phyloP scores from a whole-genome alignment of 2,329 filamentous ascomycete genomes.

The Cordyceps cicadae region DNA sequence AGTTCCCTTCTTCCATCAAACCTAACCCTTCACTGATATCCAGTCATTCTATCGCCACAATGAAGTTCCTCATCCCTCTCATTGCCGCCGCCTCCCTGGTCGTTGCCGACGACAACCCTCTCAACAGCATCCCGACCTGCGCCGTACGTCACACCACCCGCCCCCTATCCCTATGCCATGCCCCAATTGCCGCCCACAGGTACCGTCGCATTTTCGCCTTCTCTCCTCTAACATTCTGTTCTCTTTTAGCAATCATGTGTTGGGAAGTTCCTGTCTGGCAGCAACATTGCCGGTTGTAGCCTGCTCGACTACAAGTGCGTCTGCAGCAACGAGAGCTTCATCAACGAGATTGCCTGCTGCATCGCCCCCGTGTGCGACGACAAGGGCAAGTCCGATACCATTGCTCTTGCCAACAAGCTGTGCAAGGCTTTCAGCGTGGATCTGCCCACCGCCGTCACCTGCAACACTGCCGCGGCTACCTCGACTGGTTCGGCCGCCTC shows the following conservation, averaged over 20 bases:
- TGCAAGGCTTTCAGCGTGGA: constrained; percentile 29
- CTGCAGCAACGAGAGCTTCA: constrained; percentile 33
- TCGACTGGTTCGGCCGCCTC: not conserved
- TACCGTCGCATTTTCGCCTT: not conserved
- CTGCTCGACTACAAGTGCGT: constrained; percentile 32
- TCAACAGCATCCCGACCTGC: constrained; percentile 27
- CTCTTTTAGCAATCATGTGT: constrained; percentile 21
- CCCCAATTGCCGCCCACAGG: too few relatives aligned
- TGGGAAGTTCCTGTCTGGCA: constrained; percentile 24
- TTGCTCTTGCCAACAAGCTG: constrained; percentile 30
- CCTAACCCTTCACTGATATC: not conserved
- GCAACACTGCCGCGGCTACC: constrained; percentile 18
- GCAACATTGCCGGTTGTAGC: constrained; percentile 29
- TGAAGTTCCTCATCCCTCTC: constrained; percentile 28
- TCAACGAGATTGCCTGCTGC: constrained; percentile 34
- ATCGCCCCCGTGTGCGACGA: constrained; percentile 27
- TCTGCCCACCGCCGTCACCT: constrained; percentile 30
- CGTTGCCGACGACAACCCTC: constrained; percentile 22
- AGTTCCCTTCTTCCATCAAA: not conserved
- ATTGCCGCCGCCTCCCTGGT: constrained; percentile 24
- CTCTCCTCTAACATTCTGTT: not conserved
- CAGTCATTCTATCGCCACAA: constrained; percentile 15
- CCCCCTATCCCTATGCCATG: too few relatives aligned
- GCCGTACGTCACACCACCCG: constrained; percentile 26
- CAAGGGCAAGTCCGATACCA: constrained; percentile 25